Conservation (phyloP, 108 stramenopile genomes). For the Phaeodactylum tricornutum region DNA sequence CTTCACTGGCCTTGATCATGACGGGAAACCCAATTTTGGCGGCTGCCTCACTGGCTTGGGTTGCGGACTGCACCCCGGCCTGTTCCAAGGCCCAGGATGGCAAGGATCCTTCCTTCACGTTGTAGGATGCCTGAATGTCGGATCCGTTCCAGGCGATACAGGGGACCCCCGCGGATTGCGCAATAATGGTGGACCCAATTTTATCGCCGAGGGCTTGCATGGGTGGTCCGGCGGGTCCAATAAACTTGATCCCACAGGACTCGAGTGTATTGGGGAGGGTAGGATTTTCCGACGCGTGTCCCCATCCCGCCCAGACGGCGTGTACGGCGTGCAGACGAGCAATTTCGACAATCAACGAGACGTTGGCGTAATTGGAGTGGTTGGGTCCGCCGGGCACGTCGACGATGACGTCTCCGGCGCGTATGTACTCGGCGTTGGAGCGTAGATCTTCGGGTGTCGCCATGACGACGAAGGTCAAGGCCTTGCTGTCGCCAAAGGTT, state of each 20-base stretch:
- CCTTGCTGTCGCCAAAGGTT: conserved; percentile 86
- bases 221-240: conserved; percentile 95
- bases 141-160: conserved; percentile 97
- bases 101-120: conserved; percentile 58
- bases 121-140: conserved; percentile 70
- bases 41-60: conserved; percentile 69
- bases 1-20: conserved; percentile 99
- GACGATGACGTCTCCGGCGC: conserved; percentile 97
- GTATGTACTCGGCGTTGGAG: conserved; percentile 99
- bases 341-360: conserved; percentile 97
- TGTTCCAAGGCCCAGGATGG: conserved; percentile 79
- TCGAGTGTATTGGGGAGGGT: conserved; percentile 85
- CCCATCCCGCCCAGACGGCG: conserved; percentile 99
- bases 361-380: conserved; percentile 99
- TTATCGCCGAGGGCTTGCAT: conserved; percentile 99
- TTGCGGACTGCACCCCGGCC: conserved; percentile 75
- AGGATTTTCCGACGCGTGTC: conserved; percentile 98
- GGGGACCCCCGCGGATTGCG: conserved; percentile 96
- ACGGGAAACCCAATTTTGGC: conserved; percentile 92
- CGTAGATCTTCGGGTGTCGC: conserved; percentile 96
- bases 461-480: conserved; percentile 97
- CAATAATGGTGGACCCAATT: conserved; percentile 98
- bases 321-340: conserved; percentile 95
- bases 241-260: conserved; percentile 76
- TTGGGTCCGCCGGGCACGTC: conserved; percentile 99